Evolutionary conservation across 2,329 filamentous ascomycete genomes (phyloP), one percentile per base, ranked within the genome.

Genomic region (Xylaria digitata): DNA sequence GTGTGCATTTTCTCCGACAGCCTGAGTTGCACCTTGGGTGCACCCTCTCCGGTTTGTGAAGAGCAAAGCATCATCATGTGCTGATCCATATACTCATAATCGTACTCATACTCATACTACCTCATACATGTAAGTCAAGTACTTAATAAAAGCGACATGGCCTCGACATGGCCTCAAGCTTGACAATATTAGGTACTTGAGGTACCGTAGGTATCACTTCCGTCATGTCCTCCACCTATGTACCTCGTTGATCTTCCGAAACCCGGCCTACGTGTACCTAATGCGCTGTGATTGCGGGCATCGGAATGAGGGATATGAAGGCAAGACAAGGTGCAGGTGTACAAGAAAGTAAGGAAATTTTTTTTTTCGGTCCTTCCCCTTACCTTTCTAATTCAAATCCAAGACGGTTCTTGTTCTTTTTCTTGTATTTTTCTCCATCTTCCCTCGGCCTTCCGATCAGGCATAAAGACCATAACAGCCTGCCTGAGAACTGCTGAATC

Each of bases 281-380:
- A 21, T 57, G 52, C 45, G 19, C 13, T 26, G 37, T 46, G 43
- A 40, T 23, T 21, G 37, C 56, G 63, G 43, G 43, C 45, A 52
- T 61, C 57, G 53, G 46, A 42, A 63, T 45, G 21, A 63, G 64
- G 48, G 58, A 59, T 45, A 57, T 37, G 54, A 45, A n/a, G 48
- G 53, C 57, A 42, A 62, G 32, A 65, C 58, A 68, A 50, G 53
- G 40, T 46, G 50, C 50, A 43, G 34, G 43, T 42, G 58, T 49
- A 53, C 56, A 48, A 65, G 59, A 43, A 43, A 30, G 26, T 32
- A 50, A 52, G 63, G 15, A n/a, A 26, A 3, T 9, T 37, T 37
- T 37, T 46, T 48, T 54, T 55, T 50, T 60, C 53, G 53, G 58
- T 65, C 61, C 46, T 61, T 59, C 34, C 49, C 46, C 4, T 59